Conservation (phyloP, 352 stramenopile species). For the Phytophthora idaei region DNA sequence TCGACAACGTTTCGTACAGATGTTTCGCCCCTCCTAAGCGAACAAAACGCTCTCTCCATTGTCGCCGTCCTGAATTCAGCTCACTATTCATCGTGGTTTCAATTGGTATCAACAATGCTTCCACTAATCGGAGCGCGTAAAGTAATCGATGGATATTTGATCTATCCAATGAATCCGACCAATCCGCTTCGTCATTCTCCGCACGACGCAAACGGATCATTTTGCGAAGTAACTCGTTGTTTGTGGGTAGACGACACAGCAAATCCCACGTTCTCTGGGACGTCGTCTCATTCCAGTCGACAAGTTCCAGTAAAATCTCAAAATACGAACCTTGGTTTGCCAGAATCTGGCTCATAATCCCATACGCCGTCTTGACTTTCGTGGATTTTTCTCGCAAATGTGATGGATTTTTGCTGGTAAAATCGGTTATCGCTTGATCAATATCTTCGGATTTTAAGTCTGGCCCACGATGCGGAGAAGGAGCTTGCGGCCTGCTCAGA, state of each 20-base stretch:
- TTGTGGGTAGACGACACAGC: slow-evolving; percentile 72
- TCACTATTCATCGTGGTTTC: slow-evolving; percentile 17
- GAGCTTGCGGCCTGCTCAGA: slow-evolving; percentile 46
- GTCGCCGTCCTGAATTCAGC: slow-evolving; percentile 53
- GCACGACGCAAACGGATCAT: slow-evolving; percentile 65
- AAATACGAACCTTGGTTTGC: slow-evolving; percentile 67
- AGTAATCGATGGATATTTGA: slow-evolving; percentile 60
- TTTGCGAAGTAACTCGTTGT: slow-evolving; percentile 57
- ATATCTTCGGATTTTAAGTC: slow-evolving; percentile 43
- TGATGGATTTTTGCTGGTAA: slow-evolving; percentile 4
- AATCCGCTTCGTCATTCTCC: slow-evolving; percentile 36
- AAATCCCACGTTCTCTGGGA: slow-evolving; percentile 77
- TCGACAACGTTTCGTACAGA: slow-evolving; percentile 47
- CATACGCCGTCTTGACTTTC: slow-evolving; percentile 31
- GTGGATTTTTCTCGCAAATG: background rate
- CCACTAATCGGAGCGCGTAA: slow-evolving; percentile 72
- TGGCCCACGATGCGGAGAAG: slow-evolving; percentile 54
- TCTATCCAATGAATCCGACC: slow-evolving; percentile 51
- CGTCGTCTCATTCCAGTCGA: slow-evolving; percentile 55
- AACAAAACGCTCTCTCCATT: slow-evolving; percentile 83
- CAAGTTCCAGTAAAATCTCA: slow-evolving; percentile 59
- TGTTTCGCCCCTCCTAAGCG: slow-evolving; percentile 59
- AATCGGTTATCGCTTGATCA: slow-evolving; percentile 23
- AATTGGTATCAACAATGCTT: slow-evolving; percentile 65
- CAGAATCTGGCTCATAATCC: slow-evolving; percentile 55